Evolutionary conservation across 148 eudicot species (phyloP), one percentile per base, ranked within the genome.

Genomic region (Vaccinium vitisidaea): DNA sequence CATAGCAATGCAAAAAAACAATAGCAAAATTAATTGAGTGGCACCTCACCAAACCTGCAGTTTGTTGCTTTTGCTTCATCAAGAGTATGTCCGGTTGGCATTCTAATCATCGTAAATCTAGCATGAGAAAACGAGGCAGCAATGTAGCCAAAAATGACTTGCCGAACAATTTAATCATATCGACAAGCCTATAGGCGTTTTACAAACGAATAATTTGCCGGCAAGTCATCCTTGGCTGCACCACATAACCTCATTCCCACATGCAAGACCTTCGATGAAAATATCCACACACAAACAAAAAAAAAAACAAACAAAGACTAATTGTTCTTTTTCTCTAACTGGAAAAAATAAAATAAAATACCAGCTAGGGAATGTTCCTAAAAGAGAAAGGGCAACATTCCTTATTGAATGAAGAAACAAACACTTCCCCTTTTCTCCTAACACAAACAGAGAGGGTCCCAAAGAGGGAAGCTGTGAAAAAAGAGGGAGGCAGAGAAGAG

Each of bases 181-280:
- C 5, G 27, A 67, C 16, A 27, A 27, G 27, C 1, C 15, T 6
- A 2, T 3, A 2, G 2, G 1, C 43, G 6, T 75, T 75, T 6
- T 8, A 1, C 23, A 6, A 4, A 43, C 1, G 0, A 46, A 19
- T 18, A 48, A 0, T 21, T 61, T 56, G 81, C 87, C 91, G 92
- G 92, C 92, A 90, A 90, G 90, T 90, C 92, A 90, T 90, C 91
- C 92, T 90, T 90, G 92, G 92, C 92, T 90, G 76, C 88, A 90
- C 18, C 80, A 73, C 82, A 23, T 86, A 39, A 56, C 87, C 85
- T 90, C 83, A 21, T 89, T 82, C 80, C 86, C 91, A 54, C 92
- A 90, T 90, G 92, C 88, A 87, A 89, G 91, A 90, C 87, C 59
- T 86, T 25, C 58, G 84, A 88, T 87, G 87, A 87, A 69, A 50